Conservation (phyloP, 345 rosid species). For the Brassica juncea region DNA sequence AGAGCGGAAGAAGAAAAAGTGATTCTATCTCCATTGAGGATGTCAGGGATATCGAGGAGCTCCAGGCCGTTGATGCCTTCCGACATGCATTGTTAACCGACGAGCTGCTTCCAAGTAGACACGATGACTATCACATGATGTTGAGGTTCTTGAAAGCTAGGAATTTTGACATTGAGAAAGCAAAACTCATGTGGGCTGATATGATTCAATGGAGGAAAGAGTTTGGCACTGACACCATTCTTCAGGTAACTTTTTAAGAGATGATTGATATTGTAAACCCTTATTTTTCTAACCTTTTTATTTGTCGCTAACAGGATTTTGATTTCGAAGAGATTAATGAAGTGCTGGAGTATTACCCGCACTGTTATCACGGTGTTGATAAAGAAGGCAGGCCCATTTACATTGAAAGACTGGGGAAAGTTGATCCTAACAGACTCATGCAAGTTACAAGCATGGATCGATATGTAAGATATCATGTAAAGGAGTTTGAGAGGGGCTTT, state of each 20-base stretch:
- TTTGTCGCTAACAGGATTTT: constrained; percentile 61
- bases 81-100: constrained; percentile 79
- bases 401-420: constrained; percentile 90
- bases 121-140: constrained; percentile 97
- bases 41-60: constrained; percentile 82
- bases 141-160: constrained; percentile 94
- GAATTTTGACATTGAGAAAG: constrained; percentile 85
- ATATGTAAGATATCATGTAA: constrained; percentile 86
- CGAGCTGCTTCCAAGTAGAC: constrained; percentile 69
- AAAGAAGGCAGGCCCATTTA: constrained; percentile 93
- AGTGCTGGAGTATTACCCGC: constrained; percentile 82
- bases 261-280: constrained; percentile 13
- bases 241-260: constrained; percentile 54
- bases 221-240: constrained; percentile 77
- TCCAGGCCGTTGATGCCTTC: constrained; percentile 82
- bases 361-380: constrained; percentile 94
- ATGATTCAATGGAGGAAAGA: constrained; percentile 97
- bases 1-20: constrained; percentile 76
- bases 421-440: constrained; percentile 88
- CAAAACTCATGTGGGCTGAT: constrained; percentile 98
- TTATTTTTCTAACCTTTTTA: constrained; percentile 20
- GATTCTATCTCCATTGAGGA: constrained; percentile 97
- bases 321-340: constrained; percentile 79
- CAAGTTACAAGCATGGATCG: constrained; percentile 91
- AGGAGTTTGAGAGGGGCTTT: constrained; percentile 92